These are phyloP conservation scores for Microbotryum violaceum DNA, from an alignment of 1,284 basidiomycete species.

Conservation along the genomic window DNA sequence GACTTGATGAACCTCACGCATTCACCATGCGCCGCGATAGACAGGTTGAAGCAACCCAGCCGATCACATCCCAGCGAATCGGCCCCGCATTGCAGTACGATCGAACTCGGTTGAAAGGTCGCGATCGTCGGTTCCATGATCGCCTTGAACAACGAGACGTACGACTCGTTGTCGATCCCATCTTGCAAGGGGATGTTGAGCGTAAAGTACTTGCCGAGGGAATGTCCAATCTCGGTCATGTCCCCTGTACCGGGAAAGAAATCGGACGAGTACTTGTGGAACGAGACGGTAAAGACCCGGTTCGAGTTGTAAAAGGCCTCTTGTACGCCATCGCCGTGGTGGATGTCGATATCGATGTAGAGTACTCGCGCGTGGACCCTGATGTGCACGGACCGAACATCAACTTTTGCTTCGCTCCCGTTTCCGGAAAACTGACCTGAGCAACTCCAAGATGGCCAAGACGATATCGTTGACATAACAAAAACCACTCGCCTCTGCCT, in stretches of 20 bases:
- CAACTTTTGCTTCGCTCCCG: too few species aligned
- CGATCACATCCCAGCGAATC: constrained; percentile 92
- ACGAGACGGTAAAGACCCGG: constrained; percentile 95
- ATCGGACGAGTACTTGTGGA: constrained; percentile 97
- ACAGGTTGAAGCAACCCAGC: constrained; percentile 93
- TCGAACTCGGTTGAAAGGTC: constrained; percentile 78
- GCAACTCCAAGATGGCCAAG: constrained; percentile 79
- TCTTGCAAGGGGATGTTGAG: constrained; percentile 93
- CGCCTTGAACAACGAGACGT: constrained; percentile 88
- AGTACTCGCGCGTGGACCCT: constrained; percentile 85
- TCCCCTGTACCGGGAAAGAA: constrained; percentile 97
- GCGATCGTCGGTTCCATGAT: constrained; percentile 91
- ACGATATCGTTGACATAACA: constrained; percentile 97
- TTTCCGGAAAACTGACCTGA: constrained; percentile 54
- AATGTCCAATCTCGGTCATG: constrained; percentile 77
- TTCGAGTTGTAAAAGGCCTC: constrained; percentile 97
- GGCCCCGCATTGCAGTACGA: constrained; percentile 95
- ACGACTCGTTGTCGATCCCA: constrained; percentile 95
- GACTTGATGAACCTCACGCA: constrained; percentile 93
- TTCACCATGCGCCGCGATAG: constrained; percentile 97
- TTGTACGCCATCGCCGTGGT: constrained; percentile 94
- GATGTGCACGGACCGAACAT: not conserved
- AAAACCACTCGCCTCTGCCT: constrained; percentile 90
- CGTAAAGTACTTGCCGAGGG: constrained; percentile 85
- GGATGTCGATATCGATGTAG: constrained; percentile 96